Evolutionary conservation across 345 rosid species (phyloP), one percentile per base, ranked within the genome.

Genomic region (Pseudoturritis turrita): DNA sequence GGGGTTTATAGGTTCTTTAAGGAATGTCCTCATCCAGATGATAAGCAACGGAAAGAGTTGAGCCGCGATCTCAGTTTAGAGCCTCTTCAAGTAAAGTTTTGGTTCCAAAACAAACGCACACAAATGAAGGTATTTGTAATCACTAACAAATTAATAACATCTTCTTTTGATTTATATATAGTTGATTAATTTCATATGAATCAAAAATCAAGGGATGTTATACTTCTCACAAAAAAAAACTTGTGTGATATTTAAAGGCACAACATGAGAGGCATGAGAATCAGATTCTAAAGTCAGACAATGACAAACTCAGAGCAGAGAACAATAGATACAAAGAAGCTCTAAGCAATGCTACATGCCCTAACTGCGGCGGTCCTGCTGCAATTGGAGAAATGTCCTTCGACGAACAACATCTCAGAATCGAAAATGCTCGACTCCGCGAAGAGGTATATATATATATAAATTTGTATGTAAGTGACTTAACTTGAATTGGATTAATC

Each of bases 81-180:
- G 78, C 96, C 96, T 51, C 77, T 95, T 71, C 99, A 95, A 76
- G 82, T 95, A 40, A 95, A 95, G 70, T 95, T 95, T 80, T 95
- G 99, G 98, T 94, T 94, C 80, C 98, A 94, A 83, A 94, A 91
- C 83, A 94, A 91, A 78, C 98, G 97, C 39, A 95, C 99, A 26
- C 99, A 91, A 74, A 87, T 89, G 91, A 95, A 95, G 99, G 99
- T 91, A 47, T 15, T 19, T 25, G 40, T 69, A 37, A 25, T 31
- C 11, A 43, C 29, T n/a, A 4, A 51, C 29, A 0, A 33, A 8
- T 8, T 33, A 33, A 23, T 68, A 19, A 11, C 17, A 37, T 37
- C 10, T 19, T 33, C 9, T 14, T 17, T 15, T 25, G 14, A 21
- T 14, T 33, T 5, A 6, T 4, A 11, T 14, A 13, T 18, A 39